These are phyloP conservation scores for Dictyophora rubrovolvata DNA, from an alignment of 768 basidiomycete species.

Conservation along the genomic window DNA sequence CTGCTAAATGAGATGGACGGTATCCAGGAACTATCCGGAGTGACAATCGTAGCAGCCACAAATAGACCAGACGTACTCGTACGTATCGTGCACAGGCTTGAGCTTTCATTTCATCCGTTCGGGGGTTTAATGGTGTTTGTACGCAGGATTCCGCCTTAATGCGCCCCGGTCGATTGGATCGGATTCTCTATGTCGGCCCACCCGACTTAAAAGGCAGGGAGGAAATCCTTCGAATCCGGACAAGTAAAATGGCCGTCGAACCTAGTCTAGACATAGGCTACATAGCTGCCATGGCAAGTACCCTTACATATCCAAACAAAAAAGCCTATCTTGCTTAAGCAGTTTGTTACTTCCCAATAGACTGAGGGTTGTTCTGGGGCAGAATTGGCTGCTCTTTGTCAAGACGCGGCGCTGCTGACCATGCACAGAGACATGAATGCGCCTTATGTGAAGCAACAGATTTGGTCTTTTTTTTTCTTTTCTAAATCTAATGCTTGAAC, in stretches of 20 bases:
- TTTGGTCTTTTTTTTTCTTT: neutral
- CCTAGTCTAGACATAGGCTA: slow-evolving; percentile 52
- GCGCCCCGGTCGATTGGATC: slow-evolving; percentile 90
- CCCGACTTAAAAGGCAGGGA: slow-evolving; percentile 71
- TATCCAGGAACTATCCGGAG: slow-evolving; percentile 86
- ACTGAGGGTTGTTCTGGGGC: slow-evolving; percentile 95
- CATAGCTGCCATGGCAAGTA: slow-evolving; percentile 60
- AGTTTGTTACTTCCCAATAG: slow-evolving; percentile 30
- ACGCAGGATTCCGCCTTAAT: slow-evolving; percentile 90
- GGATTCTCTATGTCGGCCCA: slow-evolving; percentile 89
- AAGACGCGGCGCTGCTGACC: slow-evolving; percentile 87
- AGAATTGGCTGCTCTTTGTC: slow-evolving; percentile 84
- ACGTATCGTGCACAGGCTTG: slow-evolving; percentile 22
- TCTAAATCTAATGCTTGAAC: neutral
- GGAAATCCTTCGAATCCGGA: slow-evolving; percentile 78
- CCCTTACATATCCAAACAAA: neutral
- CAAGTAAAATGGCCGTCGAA: slow-evolving; percentile 71
- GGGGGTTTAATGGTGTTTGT: neutral
- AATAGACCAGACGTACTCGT: slow-evolving; percentile 91
- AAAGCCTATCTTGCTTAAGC: slow-evolving; percentile 1
- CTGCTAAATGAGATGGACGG: slow-evolving; percentile 98
- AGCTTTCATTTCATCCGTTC: neutral
- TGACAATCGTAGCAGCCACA: slow-evolving; percentile 94
- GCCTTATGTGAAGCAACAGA: slow-evolving; percentile 44
- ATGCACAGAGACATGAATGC: slow-evolving; percentile 85